Base-by-base conservation (phyloP, 2,329 filamentous ascomycete genomes). In the Neodidymelliopsis sp. region DNA sequence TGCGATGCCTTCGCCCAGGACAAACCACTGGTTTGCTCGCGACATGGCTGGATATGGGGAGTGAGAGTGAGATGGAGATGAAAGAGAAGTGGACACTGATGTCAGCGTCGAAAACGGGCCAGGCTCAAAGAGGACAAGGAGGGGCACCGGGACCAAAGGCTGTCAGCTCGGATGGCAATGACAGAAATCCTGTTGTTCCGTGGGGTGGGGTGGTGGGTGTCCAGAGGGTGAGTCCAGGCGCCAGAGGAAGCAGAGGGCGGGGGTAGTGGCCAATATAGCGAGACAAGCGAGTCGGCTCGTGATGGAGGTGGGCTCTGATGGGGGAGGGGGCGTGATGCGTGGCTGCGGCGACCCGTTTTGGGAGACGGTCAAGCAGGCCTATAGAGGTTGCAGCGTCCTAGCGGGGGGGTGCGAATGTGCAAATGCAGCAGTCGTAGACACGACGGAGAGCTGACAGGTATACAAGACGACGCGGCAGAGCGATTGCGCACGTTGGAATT, bases 1-100 rank as follows among this genome's bases (percentile, higher is more conserved):
- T 48, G 77, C 75, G 61, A 80, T 80, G 66, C 77, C 78, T 36
- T 79, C 76, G 54, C 74, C 77, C 11, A 74, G 72, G 56, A 78
- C 72, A 62, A 79, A 80, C 77, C 77, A 80, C 68, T 78, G 72
- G 68, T 75, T 66, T 70, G 60, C 62, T 42, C 64, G 63, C 54
- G 66, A 69, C 64, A 71, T 71, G 53, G 49, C n/a, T 59, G 66
- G 57, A 42, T 40, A 27, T 43, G 43, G 44, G 42, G 42, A 40
- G 45, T 47, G 54, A 57, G 59, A 58, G 53, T n/a, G 51, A 50
- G 56, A 46, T 49, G 54, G 54, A 47, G 53, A 59, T 16, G 56
- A 63, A 65, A 65, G 53, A 56, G 69, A 71, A 68, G 62, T 65
- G 31, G 62, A 62, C 64, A 66, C 67, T 71, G 64, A 68, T 67